Percentiles rank a stretch among this genome's conserved stretches.
These are phyloP conservation scores for Sindora glabra DNA, from an alignment of 306 rosid species.

Conservation along the genomic window DNA sequence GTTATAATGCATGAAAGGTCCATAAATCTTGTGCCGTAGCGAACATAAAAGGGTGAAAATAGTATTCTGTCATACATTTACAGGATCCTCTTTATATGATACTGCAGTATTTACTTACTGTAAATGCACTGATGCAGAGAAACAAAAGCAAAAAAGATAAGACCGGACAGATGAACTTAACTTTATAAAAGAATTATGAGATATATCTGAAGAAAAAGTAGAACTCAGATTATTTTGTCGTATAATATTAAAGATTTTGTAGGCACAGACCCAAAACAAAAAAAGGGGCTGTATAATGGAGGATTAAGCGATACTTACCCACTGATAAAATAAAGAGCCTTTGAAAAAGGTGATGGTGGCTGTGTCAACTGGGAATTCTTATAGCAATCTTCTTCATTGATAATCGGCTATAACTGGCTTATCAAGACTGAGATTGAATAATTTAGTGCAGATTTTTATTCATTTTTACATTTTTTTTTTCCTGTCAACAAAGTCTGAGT, in stretches of 20 bases:
- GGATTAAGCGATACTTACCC: constrained; percentile 36
- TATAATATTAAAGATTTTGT: no score
- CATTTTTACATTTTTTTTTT: neutral
- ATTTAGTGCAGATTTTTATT: no score
- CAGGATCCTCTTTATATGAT: constrained; percentile 12
- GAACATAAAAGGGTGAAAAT: constrained; percentile 4
- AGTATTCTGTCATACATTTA: constrained; percentile 2
- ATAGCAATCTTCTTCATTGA: constrained; percentile 21
- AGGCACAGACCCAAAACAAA: no score
- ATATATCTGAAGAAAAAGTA: constrained; percentile 11
- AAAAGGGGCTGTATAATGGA: no score
- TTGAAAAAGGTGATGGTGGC: constrained; percentile 28
- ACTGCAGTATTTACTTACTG: neutral
- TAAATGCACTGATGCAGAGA: neutral
- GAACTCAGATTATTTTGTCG: no score
- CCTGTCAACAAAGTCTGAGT: neutral
- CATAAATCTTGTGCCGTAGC: constrained; percentile 22
- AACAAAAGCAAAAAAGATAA: constrained; percentile 21
- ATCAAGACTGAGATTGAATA: constrained; percentile 41
- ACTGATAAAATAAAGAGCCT: constrained; percentile 38
- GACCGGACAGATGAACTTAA: constrained; percentile 29
- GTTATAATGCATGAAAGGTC: constrained; percentile 25
- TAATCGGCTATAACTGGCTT: constrained; percentile 39
- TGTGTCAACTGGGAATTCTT: constrained; percentile 24
- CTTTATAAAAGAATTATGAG: constrained; percentile 43